phyloP scores from a whole-genome alignment of 805 yeast genomes.

The Wickerhamiella allomyrinae region DNA sequence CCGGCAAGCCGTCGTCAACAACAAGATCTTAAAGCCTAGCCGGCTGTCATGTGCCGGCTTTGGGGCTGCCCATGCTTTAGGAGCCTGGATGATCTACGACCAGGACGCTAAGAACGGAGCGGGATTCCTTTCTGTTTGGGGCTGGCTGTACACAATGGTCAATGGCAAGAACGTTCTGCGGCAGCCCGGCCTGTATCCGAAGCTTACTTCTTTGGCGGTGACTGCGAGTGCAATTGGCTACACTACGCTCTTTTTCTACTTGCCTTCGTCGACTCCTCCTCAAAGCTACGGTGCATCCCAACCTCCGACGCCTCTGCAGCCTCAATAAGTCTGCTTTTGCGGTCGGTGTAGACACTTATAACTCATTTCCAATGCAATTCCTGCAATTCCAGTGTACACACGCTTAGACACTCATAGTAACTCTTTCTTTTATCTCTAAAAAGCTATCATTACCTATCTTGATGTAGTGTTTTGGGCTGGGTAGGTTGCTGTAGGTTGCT shows the following conservation, averaged over 20 bases:
- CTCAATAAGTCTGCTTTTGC: not conserved
- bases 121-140: conserved; percentile 20
- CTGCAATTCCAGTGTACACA: too few relatives aligned
- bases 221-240: conserved; percentile 14
- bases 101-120: conserved; percentile 21
- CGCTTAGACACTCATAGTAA: too few relatives aligned
- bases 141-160: conserved; percentile 16
- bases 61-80: conserved; percentile 19
- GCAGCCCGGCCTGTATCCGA: conserved; percentile 8
- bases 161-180: conserved; percentile 12
- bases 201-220: conserved; percentile 7
- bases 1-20: conserved; percentile 11
- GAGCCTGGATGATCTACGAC: conserved; percentile 19
- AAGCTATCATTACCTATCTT: too few relatives aligned
- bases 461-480: too few relatives aligned
- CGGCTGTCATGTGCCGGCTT: conserved; percentile 15
- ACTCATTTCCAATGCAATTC: too few relatives aligned
- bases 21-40: conserved; percentile 11
- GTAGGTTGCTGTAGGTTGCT: too few relatives aligned
- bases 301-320: not conserved
- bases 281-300: not conserved
- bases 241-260: conserved; percentile 11
- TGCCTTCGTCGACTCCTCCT: conserved; percentile 3
- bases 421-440: too few relatives aligned
- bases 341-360: conserved; percentile 11